Evolutionary conservation across 352 stramenopile species (phyloP), one percentile per base, ranked within the genome.

Genomic region (Phytopythium delawarense): DNA sequence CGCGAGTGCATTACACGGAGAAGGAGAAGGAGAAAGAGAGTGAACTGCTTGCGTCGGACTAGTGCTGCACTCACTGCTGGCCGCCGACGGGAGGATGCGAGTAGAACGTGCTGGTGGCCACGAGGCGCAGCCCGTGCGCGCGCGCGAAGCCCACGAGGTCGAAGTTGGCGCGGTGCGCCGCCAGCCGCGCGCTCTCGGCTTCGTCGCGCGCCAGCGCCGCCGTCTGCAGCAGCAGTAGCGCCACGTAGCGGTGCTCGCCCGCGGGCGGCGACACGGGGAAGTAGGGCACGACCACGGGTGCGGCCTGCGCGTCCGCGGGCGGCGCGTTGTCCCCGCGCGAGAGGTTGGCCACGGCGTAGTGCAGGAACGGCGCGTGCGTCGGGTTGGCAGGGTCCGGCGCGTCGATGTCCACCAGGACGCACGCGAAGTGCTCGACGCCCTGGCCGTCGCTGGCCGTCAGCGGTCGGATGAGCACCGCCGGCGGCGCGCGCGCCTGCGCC

Each of bases 401-500:
- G 63, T 90, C 81, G 30, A 92, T 84, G 59, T 92, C 83, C 34
- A 92, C 60, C 15, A 92, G 73, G 23, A 92, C 59, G 60, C 70
- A 87, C 42, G 79, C 90, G 74, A 85, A 91, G 21, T 56, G 61
- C 25, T 64, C 72, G 5, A 4, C 8, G 62, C 50, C 74, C 2
- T 32, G 28, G 4, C 28, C 28, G 28, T 32, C 28, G 28, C 28
- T 32, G 37, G 56, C 51, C 0, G 40, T 37, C 18, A 49, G 13
- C 18, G 7, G 45, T 4, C 60, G 49, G 28, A 86, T 55, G 0
- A 63, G 53, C 52, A 87, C 58, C 11, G 45, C 62, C 6, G 81
- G 77, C 20, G 79, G 65, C 7, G 39, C 57, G 39, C 72, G 25
- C 2, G 74, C 72, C 73, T 82, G 46, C 42, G 20, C 23, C 49